Evolutionary conservation across 1,139 yeast genomes (phyloP).

Genomic region (Yamadazyma conglobata): DNA sequence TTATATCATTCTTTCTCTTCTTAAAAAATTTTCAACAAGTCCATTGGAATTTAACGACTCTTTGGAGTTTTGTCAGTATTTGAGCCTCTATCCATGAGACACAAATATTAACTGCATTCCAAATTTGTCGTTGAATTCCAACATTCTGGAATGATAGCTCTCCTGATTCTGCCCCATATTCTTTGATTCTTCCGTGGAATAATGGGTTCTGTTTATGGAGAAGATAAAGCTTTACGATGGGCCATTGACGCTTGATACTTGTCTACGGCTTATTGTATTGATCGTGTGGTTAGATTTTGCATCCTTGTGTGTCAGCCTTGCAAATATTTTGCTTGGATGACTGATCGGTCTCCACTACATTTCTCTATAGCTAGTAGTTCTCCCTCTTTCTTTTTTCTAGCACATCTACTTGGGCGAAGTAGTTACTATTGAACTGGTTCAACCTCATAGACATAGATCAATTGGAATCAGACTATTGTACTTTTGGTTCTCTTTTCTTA

Average conservation of each 20-base stretch:
- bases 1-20: no score
- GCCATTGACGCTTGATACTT: conserved; percentile 38
- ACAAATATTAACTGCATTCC: not conserved
- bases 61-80: not conserved
- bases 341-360: conserved; percentile 27
- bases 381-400: no score
- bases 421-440: no score
- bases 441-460: no score
- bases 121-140: conserved; percentile 7
- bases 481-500: no score
- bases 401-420: no score
- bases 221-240: conserved; percentile 52
- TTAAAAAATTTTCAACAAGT: no score
- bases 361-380: no score
- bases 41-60: not conserved
- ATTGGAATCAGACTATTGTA: no score
- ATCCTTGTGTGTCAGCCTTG: conserved; percentile 21
- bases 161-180: conserved; percentile 76
- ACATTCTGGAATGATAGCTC: no score
- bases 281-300: conserved; percentile 37
- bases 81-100: not conserved
- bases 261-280: conserved; percentile 29
- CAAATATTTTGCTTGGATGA: conserved; percentile 7
- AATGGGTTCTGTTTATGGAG: conserved; percentile 69
- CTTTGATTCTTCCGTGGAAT: conserved; percentile 46